Evolutionary conservation across 805 yeast species (phyloP).

Genomic region (Metschnikowia cerradonensis): DNA sequence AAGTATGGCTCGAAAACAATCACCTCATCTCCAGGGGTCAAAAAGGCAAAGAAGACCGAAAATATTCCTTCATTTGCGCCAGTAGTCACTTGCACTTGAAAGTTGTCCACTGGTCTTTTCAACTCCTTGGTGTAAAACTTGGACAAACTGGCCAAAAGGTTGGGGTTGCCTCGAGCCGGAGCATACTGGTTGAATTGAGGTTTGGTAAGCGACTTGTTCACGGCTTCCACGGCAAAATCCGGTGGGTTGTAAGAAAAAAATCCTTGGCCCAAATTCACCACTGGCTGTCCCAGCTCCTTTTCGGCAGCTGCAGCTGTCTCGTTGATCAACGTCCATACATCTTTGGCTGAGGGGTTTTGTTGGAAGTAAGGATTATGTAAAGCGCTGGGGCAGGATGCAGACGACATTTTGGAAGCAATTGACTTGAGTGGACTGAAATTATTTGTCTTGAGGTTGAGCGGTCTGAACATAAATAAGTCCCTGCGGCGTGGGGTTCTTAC

Average conservation of each 20-base stretch:
- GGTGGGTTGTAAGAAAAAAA: slow-evolving; percentile 97
- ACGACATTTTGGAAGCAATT: slow-evolving; percentile 1
- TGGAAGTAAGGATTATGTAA: slow-evolving; percentile 62
- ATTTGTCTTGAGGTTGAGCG: background rate
- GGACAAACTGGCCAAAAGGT: slow-evolving; percentile 65
- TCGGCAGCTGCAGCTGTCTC: slow-evolving; percentile 90
- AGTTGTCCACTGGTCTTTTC: slow-evolving; percentile 50
- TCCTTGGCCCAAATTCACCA: slow-evolving; percentile 93
- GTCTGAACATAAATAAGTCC: background rate
- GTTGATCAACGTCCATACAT: slow-evolving; percentile 92
- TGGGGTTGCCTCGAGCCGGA: slow-evolving; percentile 82
- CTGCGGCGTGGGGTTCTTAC: background rate
- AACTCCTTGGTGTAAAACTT: slow-evolving; percentile 67
- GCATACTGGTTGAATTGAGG: slow-evolving; percentile 89
- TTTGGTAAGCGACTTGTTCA: slow-evolving; percentile 64
- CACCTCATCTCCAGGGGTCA: slow-evolving; percentile 88
- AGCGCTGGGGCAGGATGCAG: slow-evolving; percentile 15
- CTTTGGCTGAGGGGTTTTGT: slow-evolving; percentile 63
- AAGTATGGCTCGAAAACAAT: slow-evolving; percentile 96
- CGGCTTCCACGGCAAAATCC: slow-evolving; percentile 82
- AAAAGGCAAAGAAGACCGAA: slow-evolving; percentile 76
- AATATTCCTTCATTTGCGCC: slow-evolving; percentile 98
- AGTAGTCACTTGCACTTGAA: slow-evolving; percentile 78
- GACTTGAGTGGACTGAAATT: background rate
- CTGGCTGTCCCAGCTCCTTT: slow-evolving; percentile 62